Base-by-base conservation (phyloP, 2,329 filamentous ascomycete genomes). In the Colletotrichum sp. region DNA sequence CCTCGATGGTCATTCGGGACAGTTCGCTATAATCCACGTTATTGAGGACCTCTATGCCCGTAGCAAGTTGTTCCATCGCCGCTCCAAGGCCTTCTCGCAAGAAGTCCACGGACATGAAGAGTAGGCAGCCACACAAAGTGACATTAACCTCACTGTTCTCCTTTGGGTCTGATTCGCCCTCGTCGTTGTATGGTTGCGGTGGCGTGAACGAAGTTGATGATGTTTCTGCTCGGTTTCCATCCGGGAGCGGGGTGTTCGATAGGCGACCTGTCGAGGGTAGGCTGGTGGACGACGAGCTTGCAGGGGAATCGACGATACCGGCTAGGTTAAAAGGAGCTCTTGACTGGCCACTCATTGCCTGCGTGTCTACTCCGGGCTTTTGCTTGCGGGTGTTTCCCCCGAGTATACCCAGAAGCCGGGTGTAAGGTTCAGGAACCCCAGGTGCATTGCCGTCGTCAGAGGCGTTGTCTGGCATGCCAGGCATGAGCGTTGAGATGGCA, bases 81-180 rank as follows among this genome's bases (percentile, higher is more conserved):
- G 34, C 64, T 1, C 52, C 64, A 3, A 73, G 64, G 13, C 70
- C 60, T 28, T 67, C 52, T 13, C 70, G 88, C 72, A 91, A 82
- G 77, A 89, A 89, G 79, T 91, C 90, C 60, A 91, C 86, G 76
- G 88, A 89, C 21, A 89, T 87, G 76, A 91, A 90, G 30, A 91
- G 81, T 0, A 90, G 80, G 75, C 88, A 90, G 18, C 86, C 86
- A 3, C 89, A 82, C 12, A 90, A 78, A 1, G 82, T 82, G 0
- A 85, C 77, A 32, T 73, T 71, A 1, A 75, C 70, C 18, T 75
- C 73, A 30, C 39, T 73, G 28, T 48, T 18, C 5, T 26, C 39
- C 7, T 21, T 26, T 21, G 34, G 39, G 0, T 75, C 70, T 4
- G 66, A 60, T 28, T 73, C 73, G 34, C 28, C n/a, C 3, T 59